Evolutionary conservation across 2,329 filamentous ascomycete species (phyloP).

Genomic region (Chrysosporium queenslandicum): DNA sequence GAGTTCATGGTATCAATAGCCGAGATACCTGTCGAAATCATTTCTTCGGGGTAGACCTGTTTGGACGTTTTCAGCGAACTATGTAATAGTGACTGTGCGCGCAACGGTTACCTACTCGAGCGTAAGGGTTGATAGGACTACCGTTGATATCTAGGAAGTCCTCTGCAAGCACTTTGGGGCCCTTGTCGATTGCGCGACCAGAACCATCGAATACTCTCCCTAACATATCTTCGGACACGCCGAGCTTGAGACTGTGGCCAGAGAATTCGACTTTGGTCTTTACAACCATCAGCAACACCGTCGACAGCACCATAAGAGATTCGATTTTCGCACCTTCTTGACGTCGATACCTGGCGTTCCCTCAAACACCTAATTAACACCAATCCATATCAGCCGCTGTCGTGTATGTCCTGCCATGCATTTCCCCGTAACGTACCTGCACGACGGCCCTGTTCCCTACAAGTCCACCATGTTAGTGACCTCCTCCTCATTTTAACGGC

Average conservation of each 20-base stretch:
- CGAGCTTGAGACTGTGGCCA: conserved; percentile 92
- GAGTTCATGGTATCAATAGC: conserved; percentile 98
- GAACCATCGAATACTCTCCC: conserved; percentile 98
- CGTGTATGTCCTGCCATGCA: background rate
- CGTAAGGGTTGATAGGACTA: conserved; percentile 96
- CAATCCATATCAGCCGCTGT: conserved; percentile 3
- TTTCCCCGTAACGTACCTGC: conserved; percentile 51
- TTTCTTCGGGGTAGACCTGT: conserved; percentile 96
- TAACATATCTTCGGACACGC: conserved; percentile 98
- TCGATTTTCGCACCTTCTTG: conserved; percentile 62
- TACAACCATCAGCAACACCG: conserved; percentile 18
- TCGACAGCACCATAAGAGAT: background rate
- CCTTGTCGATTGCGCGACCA: conserved; percentile 95
- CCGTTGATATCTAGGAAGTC: conserved; percentile 99
- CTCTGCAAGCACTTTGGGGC: conserved; percentile 93
- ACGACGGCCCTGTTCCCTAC: conserved; percentile 86
- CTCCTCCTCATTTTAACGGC: background rate
- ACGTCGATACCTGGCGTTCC: conserved; percentile 96
- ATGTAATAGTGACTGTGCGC: background rate
- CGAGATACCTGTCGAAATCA: conserved; percentile 99
- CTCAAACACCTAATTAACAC: conserved; percentile 71
- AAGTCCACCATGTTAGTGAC: conserved; percentile 5
- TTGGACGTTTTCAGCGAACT: background rate
- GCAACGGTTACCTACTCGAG: conserved; percentile 54
- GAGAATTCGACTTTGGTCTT: conserved; percentile 97